A percentile compares a stretch with the other conserved stretches of the same genome.
Evolutionary conservation across 805 yeast genomes (phyloP).

Genomic region (Wickerhamomyces strasburgensis): DNA sequence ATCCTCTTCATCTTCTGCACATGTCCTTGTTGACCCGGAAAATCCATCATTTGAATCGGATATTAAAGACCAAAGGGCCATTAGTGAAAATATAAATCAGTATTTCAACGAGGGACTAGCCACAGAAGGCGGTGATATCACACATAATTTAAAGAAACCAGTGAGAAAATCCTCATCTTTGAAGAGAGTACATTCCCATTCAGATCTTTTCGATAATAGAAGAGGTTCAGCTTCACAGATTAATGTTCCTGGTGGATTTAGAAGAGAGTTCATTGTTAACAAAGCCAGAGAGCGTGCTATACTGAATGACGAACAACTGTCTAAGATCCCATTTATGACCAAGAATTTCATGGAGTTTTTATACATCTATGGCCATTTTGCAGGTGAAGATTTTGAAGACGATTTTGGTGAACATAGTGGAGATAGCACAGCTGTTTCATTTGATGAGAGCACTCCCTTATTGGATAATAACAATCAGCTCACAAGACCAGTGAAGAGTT

Average conservation of each 20-base stretch:
- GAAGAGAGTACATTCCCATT: constrained; percentile 18
- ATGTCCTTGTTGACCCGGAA: constrained; percentile 15
- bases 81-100: constrained; percentile 10
- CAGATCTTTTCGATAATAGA: constrained; percentile 30
- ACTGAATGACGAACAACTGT: constrained; percentile 24
- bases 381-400: constrained; percentile 78
- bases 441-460: constrained; percentile 27
- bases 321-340: constrained; percentile 48
- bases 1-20: constrained; percentile 7
- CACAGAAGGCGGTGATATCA: constrained; percentile 25
- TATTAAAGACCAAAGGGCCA: constrained; percentile 8
- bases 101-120: constrained; percentile 16
- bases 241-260: constrained; percentile 78
- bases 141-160: constrained; percentile 18
- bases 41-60: constrained; percentile 16
- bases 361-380: constrained; percentile 79
- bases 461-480: constrained; percentile 13
- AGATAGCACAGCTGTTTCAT: constrained; percentile 17
- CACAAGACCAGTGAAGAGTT: constrained; percentile 6
- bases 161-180: constrained; percentile 6
- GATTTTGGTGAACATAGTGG: constrained; percentile 46
- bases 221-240: constrained; percentile 66
- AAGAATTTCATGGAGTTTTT: constrained; percentile 73
- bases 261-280: constrained; percentile 59
- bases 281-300: constrained; percentile 25